These are phyloP conservation scores for Pisolithus tinctorius DNA, from an alignment of 768 basidiomycete species.

Conservation along the genomic window DNA sequence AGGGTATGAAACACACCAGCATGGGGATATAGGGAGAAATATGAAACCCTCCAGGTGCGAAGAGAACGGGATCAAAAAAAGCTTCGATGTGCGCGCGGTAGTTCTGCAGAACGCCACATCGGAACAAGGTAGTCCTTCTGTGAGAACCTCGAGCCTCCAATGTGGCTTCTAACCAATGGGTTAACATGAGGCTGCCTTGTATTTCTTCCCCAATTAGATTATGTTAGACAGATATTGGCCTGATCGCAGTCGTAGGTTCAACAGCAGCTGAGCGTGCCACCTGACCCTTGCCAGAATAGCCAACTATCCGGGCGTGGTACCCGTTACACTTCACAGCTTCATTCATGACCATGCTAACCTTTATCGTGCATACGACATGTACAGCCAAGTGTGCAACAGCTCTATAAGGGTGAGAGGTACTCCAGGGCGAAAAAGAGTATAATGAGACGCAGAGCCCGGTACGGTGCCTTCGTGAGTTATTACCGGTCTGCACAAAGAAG, in stretches of 20 bases:
- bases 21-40: not conserved
- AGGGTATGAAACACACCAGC: not conserved
- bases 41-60: conserved; percentile 6
- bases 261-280: not conserved
- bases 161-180: not conserved
- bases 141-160: not conserved
- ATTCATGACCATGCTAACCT: not conserved
- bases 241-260: conserved; percentile 4
- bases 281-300: not conserved
- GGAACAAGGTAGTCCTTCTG: conserved; percentile 4
- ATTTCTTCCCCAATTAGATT: conserved; percentile 1
- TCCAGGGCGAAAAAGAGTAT: conserved; percentile 36
- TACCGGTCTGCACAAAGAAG: no score
- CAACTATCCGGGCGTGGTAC: not conserved
- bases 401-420: conserved; percentile 66
- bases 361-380: no score
- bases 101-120: not conserved
- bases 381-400: conserved; percentile 36
- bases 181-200: conserved; percentile 5
- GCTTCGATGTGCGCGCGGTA: not conserved
- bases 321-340: not conserved
- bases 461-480: not conserved
- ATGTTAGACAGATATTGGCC: not conserved
- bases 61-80: conserved; percentile 3
- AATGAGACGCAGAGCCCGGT: conserved; percentile 24